Evolutionary conservation across 192 early-diverging fungal species (phyloP).

Genomic region (Rhizophagus sp.): DNA sequence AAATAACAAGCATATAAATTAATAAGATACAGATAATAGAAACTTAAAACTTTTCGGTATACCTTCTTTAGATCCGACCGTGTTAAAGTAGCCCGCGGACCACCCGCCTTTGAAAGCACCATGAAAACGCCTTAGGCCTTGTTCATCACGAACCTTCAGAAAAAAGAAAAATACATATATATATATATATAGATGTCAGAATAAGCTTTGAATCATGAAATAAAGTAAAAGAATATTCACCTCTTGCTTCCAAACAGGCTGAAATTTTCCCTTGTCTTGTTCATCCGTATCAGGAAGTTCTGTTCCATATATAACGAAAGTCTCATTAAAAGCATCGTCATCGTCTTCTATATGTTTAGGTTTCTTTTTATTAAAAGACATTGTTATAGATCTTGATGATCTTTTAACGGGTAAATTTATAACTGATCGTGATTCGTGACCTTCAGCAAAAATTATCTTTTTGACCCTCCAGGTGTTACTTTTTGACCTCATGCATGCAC

Average conservation of each 20-base stretch:
- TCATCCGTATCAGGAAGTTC: slow-evolving; percentile 39
- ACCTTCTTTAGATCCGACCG: slow-evolving; percentile 95
- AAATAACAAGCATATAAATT: not conserved
- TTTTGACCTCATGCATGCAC: too few species aligned
- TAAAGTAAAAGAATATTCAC: slow-evolving; percentile 18
- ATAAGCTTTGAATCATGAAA: not conserved
- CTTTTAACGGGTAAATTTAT: not conserved
- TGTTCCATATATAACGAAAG: slow-evolving; percentile 45
- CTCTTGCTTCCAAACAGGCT: slow-evolving; percentile 53
- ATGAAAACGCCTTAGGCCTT: slow-evolving; percentile 80
- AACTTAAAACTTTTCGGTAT: slow-evolving; percentile 23
- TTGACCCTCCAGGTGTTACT: too few species aligned
- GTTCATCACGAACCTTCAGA: slow-evolving; percentile 54
- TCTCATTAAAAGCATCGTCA: slow-evolving; percentile 34
- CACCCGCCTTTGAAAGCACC: slow-evolving; percentile 96
- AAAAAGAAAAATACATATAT: not conserved
- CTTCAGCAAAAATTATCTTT: too few species aligned
- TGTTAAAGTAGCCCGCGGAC: slow-evolving; percentile 92
- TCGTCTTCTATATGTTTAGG: slow-evolving; percentile 16
- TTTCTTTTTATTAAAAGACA: slow-evolving; percentile 23
- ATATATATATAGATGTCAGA: not conserved
- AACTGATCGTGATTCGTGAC: too few species aligned
- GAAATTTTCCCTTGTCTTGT: slow-evolving; percentile 44
- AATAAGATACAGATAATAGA: not conserved
- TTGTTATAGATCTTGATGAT: not conserved